Evolutionary conservation across 2,329 filamentous ascomycete genomes (phyloP).

Genomic region (Pestalotiopsis sp.): DNA sequence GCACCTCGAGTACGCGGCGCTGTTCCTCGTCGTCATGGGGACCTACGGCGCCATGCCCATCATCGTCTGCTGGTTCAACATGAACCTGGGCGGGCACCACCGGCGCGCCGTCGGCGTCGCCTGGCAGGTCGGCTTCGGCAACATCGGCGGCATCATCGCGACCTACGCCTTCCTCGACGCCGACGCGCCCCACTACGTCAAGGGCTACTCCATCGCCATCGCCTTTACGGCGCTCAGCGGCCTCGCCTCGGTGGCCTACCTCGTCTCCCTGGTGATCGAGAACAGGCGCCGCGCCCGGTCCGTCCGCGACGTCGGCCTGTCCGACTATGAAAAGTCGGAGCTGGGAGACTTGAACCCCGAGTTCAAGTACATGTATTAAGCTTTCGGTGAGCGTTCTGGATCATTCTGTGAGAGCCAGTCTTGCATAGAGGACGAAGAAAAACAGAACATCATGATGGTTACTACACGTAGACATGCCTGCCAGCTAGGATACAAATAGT

Average conservation of each 20-base stretch:
- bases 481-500: no score
- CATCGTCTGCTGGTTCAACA: slow-evolving; percentile 80
- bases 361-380: slow-evolving; percentile 55
- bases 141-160: slow-evolving; percentile 78
- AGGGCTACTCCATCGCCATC: slow-evolving; percentile 78
- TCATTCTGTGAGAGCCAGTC: background rate
- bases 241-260: slow-evolving; percentile 63
- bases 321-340: slow-evolving; percentile 62
- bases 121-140: slow-evolving; percentile 80
- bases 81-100: slow-evolving; percentile 76
- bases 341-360: slow-evolving; percentile 58
- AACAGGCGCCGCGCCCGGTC: slow-evolving; percentile 61
- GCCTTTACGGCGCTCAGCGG: slow-evolving; percentile 72
- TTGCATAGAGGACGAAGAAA: no score
- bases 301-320: slow-evolving; percentile 50
- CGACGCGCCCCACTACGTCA: slow-evolving; percentile 70
- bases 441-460: no score
- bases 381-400: background rate
- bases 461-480: no score
- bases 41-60: slow-evolving; percentile 89
- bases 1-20: slow-evolving; percentile 71
- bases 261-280: slow-evolving; percentile 55
- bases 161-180: slow-evolving; percentile 69
- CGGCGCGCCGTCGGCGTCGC: slow-evolving; percentile 70
- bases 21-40: slow-evolving; percentile 82